A percentile compares a stretch with the other conserved stretches of the same genome.
Evolutionary conservation across 2,329 filamentous ascomycete species (phyloP).

Genomic region (Gaeumannomyces tritici): DNA sequence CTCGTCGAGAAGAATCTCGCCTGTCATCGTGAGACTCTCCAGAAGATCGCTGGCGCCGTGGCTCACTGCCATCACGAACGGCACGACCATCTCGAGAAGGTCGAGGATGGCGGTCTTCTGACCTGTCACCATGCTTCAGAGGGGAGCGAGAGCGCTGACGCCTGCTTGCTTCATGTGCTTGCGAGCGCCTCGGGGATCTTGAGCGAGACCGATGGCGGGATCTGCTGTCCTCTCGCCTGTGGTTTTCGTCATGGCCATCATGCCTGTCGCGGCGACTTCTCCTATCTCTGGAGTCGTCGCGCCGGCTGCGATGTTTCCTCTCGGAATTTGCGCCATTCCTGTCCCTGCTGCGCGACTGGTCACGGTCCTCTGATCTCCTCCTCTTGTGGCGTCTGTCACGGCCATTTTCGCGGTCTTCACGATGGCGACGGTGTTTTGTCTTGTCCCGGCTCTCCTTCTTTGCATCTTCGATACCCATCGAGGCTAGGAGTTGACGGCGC

Average conservation of each 20-base stretch:
- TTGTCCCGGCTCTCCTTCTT: slow-evolving; percentile 23
- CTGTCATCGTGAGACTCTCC: background rate
- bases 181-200: background rate
- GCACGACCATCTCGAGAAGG: too few relatives aligned
- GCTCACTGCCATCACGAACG: background rate
- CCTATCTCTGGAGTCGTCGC: slow-evolving; percentile 1
- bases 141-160: background rate
- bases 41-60: slow-evolving; percentile 8
- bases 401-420: slow-evolving; percentile 24
- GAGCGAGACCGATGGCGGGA: background rate
- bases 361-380: slow-evolving; percentile 18
- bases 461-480: slow-evolving; percentile 46
- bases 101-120: background rate
- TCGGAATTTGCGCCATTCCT: background rate
- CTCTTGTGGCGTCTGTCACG: slow-evolving; percentile 4
- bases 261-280: slow-evolving; percentile 1
- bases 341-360: slow-evolving; percentile 6
- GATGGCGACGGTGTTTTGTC: slow-evolving; percentile 30
- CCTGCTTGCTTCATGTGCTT: background rate
- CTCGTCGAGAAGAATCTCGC: slow-evolving; percentile 6
- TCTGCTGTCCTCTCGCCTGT: background rate
- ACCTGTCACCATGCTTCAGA: background rate
- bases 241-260: background rate
- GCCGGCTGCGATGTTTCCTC: background rate
- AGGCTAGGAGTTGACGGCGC: slow-evolving; percentile 56